Percentiles rank a stretch among this genome's conserved stretches.
phyloP scores from a whole-genome alignment of 345 rosid genomes.

The Limnanthes douglasii region DNA sequence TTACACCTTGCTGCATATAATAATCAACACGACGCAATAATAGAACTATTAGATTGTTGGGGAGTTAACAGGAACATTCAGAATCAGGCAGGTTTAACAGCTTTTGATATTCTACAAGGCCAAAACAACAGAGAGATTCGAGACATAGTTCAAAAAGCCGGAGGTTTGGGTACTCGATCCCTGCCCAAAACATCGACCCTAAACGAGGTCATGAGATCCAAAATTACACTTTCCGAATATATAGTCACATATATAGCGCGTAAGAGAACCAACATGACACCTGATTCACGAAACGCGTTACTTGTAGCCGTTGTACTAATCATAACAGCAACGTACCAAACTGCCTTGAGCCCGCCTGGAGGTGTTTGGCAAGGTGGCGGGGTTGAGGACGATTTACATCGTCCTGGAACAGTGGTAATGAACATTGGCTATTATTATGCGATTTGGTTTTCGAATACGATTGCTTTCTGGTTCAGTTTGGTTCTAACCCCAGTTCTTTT shows the following conservation, averaged over 20 bases:
- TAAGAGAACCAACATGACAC: constrained; percentile 4
- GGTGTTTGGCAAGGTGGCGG: constrained; percentile 9
- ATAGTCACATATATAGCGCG: constrained; percentile 3
- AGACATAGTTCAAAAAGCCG: background rate
- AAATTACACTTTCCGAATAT: background rate
- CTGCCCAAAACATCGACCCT: background rate
- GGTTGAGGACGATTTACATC: background rate
- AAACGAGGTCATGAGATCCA: constrained; percentile 3
- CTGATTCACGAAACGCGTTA: constrained; percentile 10
- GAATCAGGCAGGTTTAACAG: constrained; percentile 8
- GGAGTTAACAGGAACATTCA: constrained; percentile 6
- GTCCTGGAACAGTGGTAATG: constrained; percentile 10
- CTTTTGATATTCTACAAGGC: constrained; percentile 7
- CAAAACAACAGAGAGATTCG: constrained; percentile 6
- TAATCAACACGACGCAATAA: constrained; percentile 11
- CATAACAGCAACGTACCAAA: constrained; percentile 18
- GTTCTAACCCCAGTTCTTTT: constrained; percentile 7
- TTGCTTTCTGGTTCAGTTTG: constrained; percentile 9
- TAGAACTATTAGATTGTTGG: constrained; percentile 4
- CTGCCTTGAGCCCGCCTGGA: constrained; percentile 14
- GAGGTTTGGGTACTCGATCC: background rate
- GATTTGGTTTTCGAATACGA: constrained; percentile 6
- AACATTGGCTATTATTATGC: constrained; percentile 2
- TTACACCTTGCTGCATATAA: constrained; percentile 13
- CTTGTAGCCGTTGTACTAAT: constrained; percentile 16